phyloP scores from a whole-genome alignment of 495 filamentous ascomycete genomes.

The Penicillium herquei region DNA sequence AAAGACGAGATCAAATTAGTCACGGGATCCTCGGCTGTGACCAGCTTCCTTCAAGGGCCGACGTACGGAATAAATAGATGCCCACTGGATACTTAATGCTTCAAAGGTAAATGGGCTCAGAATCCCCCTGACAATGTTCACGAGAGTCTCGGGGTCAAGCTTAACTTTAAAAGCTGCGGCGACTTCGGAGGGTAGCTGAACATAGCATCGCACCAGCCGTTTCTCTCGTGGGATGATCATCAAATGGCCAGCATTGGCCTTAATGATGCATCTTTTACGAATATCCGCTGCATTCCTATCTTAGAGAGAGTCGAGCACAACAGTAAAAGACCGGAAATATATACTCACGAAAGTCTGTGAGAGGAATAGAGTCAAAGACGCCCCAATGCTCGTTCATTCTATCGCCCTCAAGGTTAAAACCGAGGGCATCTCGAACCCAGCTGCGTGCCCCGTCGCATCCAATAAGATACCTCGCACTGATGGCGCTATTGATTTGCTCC shows the following conservation, averaged over 20 bases:
- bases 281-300: slow-evolving; percentile 55
- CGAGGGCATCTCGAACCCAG: slow-evolving; percentile 55
- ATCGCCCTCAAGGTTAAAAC: slow-evolving; percentile 29
- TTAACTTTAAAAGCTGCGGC: neutral
- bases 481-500: slow-evolving; percentile 28
- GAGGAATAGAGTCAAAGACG: slow-evolving; percentile 60
- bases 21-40: too few relatives aligned
- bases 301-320: too few relatives aligned
- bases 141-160: neutral
- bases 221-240: slow-evolving; percentile 69
- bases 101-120: neutral
- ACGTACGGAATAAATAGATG: neutral
- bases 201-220: slow-evolving; percentile 65
- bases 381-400: slow-evolving; percentile 59
- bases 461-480: slow-evolving; percentile 60
- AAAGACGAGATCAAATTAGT: too few relatives aligned
- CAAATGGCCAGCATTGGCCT: slow-evolving; percentile 56
- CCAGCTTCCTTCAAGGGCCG: too few relatives aligned
- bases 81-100: neutral
- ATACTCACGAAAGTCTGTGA: slow-evolving; percentile 53
- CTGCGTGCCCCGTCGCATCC: slow-evolving; percentile 61
- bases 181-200: slow-evolving; percentile 38
- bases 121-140: neutral
- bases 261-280: slow-evolving; percentile 60
- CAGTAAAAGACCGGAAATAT: too few relatives aligned